These are phyloP conservation scores for Edaphochlamys debaryana DNA, from an alignment of 139 green algal genomes.

Conservation along the genomic window DNA sequence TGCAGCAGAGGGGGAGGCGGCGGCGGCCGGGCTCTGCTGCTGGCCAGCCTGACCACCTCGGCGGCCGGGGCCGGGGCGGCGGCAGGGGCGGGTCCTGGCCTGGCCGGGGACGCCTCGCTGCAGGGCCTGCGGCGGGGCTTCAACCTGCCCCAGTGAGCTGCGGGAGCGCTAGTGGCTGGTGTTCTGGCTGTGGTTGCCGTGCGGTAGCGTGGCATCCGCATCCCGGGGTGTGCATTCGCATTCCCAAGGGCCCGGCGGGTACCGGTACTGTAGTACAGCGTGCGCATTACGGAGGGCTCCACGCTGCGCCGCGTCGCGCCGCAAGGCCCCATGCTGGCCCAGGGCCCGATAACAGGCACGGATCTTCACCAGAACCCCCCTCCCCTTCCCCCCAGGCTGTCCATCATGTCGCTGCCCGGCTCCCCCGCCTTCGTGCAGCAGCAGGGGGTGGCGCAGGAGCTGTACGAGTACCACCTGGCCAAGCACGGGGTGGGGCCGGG, in stretches of 20 bases:
- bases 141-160: conserved; percentile 25
- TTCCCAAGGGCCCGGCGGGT: too few relatives aligned
- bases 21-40: conserved; percentile 5
- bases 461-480: conserved; percentile 17
- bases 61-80: background rate
- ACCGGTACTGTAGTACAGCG: too few relatives aligned
- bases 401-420: conserved; percentile 13
- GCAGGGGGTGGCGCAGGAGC: conserved; percentile 19
- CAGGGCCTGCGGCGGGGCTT: background rate
- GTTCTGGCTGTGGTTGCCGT: too few relatives aligned
- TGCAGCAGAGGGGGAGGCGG: background rate
- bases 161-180: background rate
- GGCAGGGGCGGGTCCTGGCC: too few relatives aligned
- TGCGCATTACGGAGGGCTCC: too few relatives aligned
- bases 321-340: too few relatives aligned
- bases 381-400: too few relatives aligned
- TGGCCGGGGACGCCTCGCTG: background rate
- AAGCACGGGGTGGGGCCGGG: conserved; percentile 29
- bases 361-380: too few relatives aligned
- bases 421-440: background rate
- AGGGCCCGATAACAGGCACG: too few relatives aligned
- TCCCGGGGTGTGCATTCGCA: too few relatives aligned
- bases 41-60: conserved; percentile 29
- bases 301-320: too few relatives aligned
- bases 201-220: too few relatives aligned